Percentiles rank a stretch among this genome's conserved stretches.
Evolutionary conservation across 495 filamentous ascomycete genomes (phyloP).

Genomic region (Podospora comata): DNA sequence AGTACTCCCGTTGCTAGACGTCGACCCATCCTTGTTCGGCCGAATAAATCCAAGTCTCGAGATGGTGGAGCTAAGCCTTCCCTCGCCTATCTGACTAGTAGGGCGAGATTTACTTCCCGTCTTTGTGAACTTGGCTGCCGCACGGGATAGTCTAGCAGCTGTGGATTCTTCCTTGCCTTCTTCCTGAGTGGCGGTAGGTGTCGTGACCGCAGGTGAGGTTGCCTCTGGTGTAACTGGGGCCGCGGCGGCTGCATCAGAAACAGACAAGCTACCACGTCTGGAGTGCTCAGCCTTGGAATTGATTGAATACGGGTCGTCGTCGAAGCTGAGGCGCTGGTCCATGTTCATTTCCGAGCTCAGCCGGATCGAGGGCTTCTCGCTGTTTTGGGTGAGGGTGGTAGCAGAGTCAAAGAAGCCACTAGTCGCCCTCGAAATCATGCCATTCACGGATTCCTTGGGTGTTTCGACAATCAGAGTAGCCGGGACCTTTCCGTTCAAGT

Average conservation of each 20-base stretch:
- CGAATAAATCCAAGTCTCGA: constrained; percentile 58
- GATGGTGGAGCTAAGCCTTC: constrained; percentile 62
- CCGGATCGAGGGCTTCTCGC: constrained; percentile 35
- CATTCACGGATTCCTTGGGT: constrained; percentile 7
- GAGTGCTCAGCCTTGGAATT: constrained; percentile 37
- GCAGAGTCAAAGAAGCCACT: constrained; percentile 46
- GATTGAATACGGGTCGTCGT: constrained; percentile 34
- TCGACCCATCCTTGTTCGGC: constrained; percentile 46
- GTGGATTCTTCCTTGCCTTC: constrained; percentile 50
- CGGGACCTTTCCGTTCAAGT: constrained; percentile 31
- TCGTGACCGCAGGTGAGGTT: constrained; percentile 38
- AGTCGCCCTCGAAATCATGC: constrained; percentile 33
- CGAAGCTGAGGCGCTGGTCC: constrained; percentile 34
- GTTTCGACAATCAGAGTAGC: constrained; percentile 21
- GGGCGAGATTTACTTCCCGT: constrained; percentile 61
- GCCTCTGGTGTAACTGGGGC: constrained; percentile 38
- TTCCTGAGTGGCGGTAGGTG: background rate
- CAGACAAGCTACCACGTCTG: constrained; percentile 46
- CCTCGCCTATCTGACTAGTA: constrained; percentile 64
- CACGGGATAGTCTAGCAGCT: constrained; percentile 53
- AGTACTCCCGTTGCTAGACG: constrained; percentile 5
- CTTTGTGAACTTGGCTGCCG: constrained; percentile 53
- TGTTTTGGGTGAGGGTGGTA: constrained; percentile 24
- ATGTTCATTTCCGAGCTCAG: constrained; percentile 41
- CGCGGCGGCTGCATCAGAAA: constrained; percentile 45